These are phyloP conservation scores for Candida manassasensis DNA, from an alignment of 805 yeast genomes.

Conservation along the genomic window DNA sequence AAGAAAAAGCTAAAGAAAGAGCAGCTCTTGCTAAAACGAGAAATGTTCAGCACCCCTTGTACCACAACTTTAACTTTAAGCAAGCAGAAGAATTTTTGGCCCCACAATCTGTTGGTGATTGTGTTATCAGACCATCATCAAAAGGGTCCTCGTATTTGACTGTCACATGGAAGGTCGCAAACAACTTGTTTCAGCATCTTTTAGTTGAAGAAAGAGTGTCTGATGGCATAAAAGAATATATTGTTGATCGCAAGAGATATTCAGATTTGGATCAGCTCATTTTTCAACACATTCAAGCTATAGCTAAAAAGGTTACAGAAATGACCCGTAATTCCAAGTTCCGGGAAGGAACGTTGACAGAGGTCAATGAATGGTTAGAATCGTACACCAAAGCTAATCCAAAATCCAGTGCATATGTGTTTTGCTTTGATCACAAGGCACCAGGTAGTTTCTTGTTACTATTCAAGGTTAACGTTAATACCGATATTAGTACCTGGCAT, in stretches of 20 bases:
- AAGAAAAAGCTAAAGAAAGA: slow-evolving; percentile 56
- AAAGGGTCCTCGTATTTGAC: slow-evolving; percentile 84
- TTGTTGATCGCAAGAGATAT: slow-evolving; percentile 69
- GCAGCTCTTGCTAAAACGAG: slow-evolving; percentile 67
- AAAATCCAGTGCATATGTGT: slow-evolving; percentile 82
- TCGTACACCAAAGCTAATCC: slow-evolving; percentile 90
- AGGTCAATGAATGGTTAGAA: slow-evolving; percentile 81
- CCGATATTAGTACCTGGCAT: slow-evolving; percentile 78
- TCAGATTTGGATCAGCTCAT: slow-evolving; percentile 91
- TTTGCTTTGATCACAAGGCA: slow-evolving; percentile 80
- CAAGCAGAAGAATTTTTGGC: slow-evolving; percentile 95
- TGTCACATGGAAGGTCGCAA: slow-evolving; percentile 94
- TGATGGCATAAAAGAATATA: slow-evolving; percentile 51
- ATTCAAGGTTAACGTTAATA: slow-evolving; percentile 72
- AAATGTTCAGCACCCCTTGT: slow-evolving; percentile 86
- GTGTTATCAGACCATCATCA: slow-evolving; percentile 92
- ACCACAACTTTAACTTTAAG: slow-evolving; percentile 71
- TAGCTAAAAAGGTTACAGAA: slow-evolving; percentile 77
- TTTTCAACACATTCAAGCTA: slow-evolving; percentile 78
- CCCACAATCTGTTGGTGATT: slow-evolving; percentile 82
- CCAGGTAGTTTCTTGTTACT: slow-evolving; percentile 93
- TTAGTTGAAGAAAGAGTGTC: slow-evolving; percentile 75
- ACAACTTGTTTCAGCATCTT: slow-evolving; percentile 84
- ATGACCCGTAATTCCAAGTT: slow-evolving; percentile 86
- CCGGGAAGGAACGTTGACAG: slow-evolving; percentile 71